Evolutionary conservation across 2,329 filamentous ascomycete species (phyloP).

Genomic region (Aspergillus quadricinctus): DNA sequence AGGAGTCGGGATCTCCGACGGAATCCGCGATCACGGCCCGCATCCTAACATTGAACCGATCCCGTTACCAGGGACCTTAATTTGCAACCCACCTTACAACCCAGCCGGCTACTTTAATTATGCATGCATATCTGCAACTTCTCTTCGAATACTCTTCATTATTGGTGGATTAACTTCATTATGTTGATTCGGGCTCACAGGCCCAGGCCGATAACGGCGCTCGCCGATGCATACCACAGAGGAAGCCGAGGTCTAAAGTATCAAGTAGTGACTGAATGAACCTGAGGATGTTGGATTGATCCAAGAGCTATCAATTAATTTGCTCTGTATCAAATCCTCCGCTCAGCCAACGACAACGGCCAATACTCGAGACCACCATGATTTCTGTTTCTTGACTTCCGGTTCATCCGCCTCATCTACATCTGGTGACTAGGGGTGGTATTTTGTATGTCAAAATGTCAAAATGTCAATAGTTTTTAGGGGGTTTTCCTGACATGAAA

Average conservation of each 20-base stretch:
- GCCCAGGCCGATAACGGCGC: neutral
- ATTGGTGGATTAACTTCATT: neutral
- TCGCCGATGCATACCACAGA: neutral
- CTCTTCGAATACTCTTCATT: neutral
- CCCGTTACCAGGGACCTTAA: conserved; percentile 19
- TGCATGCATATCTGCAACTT: neutral
- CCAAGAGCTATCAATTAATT: conserved; percentile 9
- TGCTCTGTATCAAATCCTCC: conserved; percentile 2
- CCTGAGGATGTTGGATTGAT: neutral
- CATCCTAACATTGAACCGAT: conserved; percentile 21
- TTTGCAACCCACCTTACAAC: neutral
- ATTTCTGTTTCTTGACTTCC: conserved; percentile 1
- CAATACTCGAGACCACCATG: conserved; percentile 16
- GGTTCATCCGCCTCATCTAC: conserved; percentile 10
- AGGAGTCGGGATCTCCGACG: conserved; percentile 13
- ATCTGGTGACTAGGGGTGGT: too few relatives aligned
- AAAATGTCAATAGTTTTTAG: too few relatives aligned
- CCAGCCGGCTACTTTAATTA: neutral
- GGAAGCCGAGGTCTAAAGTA: neutral
- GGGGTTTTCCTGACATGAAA: too few relatives aligned
- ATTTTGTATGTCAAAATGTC: too few relatives aligned
- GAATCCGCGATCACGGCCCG: conserved; percentile 25
- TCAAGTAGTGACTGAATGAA: neutral
- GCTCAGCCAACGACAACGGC: conserved; percentile 24
- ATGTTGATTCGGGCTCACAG: neutral